A percentile compares a stretch with the other conserved stretches of the same genome.
phyloP scores from a whole-genome alignment of 768 basidiomycete species.

The Termitomyces sp. region DNA sequence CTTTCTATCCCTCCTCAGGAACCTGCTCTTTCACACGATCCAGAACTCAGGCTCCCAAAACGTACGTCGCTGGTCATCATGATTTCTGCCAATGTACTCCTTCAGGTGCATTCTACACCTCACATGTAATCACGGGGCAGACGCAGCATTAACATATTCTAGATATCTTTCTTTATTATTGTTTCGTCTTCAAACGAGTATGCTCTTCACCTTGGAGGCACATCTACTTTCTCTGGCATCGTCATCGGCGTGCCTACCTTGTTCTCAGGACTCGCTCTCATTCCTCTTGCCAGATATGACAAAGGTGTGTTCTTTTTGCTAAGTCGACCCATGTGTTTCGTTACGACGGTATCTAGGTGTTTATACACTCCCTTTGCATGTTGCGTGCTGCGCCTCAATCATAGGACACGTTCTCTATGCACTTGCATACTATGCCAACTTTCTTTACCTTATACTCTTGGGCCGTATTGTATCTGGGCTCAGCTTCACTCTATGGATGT shows the following conservation, averaged over 20 bases:
- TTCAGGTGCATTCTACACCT: slow-evolving; percentile 11
- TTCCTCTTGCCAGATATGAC: slow-evolving; percentile 52
- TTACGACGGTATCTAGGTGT: slow-evolving; percentile 30
- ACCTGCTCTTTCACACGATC: slow-evolving; percentile 6
- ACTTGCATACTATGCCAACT: slow-evolving; percentile 51
- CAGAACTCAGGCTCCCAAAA: slow-evolving; percentile 45
- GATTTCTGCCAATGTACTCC: slow-evolving; percentile 30
- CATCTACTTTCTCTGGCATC: slow-evolving; percentile 65
- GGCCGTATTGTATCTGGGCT: slow-evolving; percentile 63
- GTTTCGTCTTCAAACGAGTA: slow-evolving; percentile 64
- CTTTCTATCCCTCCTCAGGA: neutral
- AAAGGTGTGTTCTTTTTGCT: slow-evolving; percentile 33
- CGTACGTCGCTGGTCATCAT: slow-evolving; percentile 39
- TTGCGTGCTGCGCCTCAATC: slow-evolving; percentile 48
- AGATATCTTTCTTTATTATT: slow-evolving; percentile 67
- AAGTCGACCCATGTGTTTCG: neutral
- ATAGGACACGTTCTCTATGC: slow-evolving; percentile 58
- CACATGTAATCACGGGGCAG: neutral
- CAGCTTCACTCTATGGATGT: slow-evolving; percentile 62
- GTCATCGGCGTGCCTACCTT: slow-evolving; percentile 64
- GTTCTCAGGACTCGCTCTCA: slow-evolving; percentile 51
- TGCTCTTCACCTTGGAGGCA: slow-evolving; percentile 56
- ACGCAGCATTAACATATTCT: neutral
- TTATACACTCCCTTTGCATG: slow-evolving; percentile 48
- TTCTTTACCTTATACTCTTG: slow-evolving; percentile 64